Evolutionary conservation across 2,329 filamentous ascomycete genomes (phyloP).

Genomic region (Alternaria sp.): DNA sequence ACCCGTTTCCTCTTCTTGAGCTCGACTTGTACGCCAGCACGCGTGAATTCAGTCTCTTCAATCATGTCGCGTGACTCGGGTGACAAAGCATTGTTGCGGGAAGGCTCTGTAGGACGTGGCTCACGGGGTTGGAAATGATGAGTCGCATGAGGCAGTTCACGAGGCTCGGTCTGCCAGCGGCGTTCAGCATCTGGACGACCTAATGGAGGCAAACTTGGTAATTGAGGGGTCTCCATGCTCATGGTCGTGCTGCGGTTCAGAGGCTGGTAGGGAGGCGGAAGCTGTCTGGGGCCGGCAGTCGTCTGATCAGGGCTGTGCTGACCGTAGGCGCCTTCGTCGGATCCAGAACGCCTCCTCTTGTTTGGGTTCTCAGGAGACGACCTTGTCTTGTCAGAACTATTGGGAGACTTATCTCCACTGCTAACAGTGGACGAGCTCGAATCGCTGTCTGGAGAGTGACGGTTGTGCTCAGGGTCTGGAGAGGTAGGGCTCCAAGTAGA

Average conservation of each 20-base stretch:
- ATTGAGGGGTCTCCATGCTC: conserved; percentile 34
- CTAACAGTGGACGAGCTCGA: conserved; percentile 33
- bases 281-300: conserved; percentile 49
- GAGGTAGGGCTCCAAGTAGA: conserved; percentile 28
- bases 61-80: conserved; percentile 22
- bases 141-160: conserved; percentile 30
- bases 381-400: conserved; percentile 65
- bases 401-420: conserved; percentile 32
- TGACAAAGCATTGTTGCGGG: conserved; percentile 15
- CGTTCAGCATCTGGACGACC: conserved; percentile 37
- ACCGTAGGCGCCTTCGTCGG: conserved; percentile 53
- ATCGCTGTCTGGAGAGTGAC: conserved; percentile 26
- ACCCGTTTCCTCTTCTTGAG: conserved; percentile 54
- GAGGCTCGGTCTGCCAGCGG: conserved; percentile 42
- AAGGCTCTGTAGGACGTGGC: conserved; percentile 29
- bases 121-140: conserved; percentile 41
- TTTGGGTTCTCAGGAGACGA: conserved; percentile 51
- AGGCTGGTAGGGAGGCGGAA: conserved; percentile 45
- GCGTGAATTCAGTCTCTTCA: conserved; percentile 51
- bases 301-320: conserved; percentile 46
- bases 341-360: conserved; percentile 72
- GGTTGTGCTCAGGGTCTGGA: conserved; percentile 28
- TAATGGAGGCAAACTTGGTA: conserved; percentile 39
- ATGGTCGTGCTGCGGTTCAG: conserved; percentile 46
- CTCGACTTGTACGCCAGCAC: conserved; percentile 57